Conservation (phyloP, 371 early-diverging fungal genomes). For the Mucor sp. region DNA sequence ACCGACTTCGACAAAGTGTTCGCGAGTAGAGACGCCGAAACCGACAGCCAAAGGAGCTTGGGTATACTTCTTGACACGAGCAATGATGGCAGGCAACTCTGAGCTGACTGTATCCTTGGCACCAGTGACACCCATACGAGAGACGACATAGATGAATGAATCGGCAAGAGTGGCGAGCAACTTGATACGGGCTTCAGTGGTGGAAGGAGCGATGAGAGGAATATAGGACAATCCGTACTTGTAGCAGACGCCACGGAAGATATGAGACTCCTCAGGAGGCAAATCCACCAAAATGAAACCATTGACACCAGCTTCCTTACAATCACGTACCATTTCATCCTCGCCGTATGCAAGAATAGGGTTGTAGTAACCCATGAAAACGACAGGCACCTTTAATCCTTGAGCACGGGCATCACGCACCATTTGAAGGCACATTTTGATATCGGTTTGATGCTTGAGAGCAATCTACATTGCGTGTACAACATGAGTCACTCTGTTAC, state of each 20-base stretch:
- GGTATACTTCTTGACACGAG: slow-evolving; percentile 78
- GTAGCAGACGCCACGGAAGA: slow-evolving; percentile 77
- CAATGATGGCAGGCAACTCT: slow-evolving; percentile 74
- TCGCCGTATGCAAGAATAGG: slow-evolving; percentile 94
- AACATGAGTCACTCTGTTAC: slow-evolving; percentile 12
- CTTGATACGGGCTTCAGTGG: slow-evolving; percentile 82
- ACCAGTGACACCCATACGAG: slow-evolving; percentile 94
- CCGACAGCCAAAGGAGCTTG: slow-evolving; percentile 92
- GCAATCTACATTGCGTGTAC: slow-evolving; percentile 57
- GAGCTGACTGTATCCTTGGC: slow-evolving; percentile 62
- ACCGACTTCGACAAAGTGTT: slow-evolving; percentile 86
- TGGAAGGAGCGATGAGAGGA: slow-evolving; percentile 94
- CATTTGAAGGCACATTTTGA: slow-evolving; percentile 77
- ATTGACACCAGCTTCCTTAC: slow-evolving; percentile 82
- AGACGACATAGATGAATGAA: slow-evolving; percentile 95
- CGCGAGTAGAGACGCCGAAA: slow-evolving; percentile 91
- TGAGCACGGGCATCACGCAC: slow-evolving; percentile 80
- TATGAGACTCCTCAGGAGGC: slow-evolving; percentile 93
- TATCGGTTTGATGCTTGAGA: slow-evolving; percentile 75
- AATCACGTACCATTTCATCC: slow-evolving; percentile 77
- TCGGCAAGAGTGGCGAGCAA: slow-evolving; percentile 81
- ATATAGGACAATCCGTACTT: slow-evolving; percentile 86
- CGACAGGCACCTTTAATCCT: slow-evolving; percentile 89
- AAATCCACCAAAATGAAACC: slow-evolving; percentile 98
- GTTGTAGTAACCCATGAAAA: slow-evolving; percentile 99